Conservation (phyloP, 2,329 filamentous ascomycete genomes). For the Daldinia sp. region DNA sequence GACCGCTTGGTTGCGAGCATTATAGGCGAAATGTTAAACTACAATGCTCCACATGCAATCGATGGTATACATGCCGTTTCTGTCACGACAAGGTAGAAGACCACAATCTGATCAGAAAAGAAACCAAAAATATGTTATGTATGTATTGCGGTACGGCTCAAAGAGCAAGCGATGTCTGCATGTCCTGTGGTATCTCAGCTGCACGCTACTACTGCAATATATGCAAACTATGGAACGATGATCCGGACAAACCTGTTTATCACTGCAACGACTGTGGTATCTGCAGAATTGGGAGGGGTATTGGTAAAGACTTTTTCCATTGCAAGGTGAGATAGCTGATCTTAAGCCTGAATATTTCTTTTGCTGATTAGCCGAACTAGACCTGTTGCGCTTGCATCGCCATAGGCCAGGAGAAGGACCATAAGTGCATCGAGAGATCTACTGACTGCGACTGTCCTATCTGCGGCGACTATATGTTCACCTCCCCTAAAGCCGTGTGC, state of each 20-base stretch:
- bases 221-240: constrained; percentile 97
- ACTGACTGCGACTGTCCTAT: constrained; percentile 97
- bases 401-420: constrained; percentile 82
- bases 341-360: neutral
- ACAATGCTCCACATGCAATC: constrained; percentile 87
- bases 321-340: constrained; percentile 76
- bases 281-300: constrained; percentile 85
- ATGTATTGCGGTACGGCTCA: constrained; percentile 94
- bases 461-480: constrained; percentile 96
- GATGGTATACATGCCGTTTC: constrained; percentile 94
- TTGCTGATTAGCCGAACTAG: constrained; percentile 51
- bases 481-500: constrained; percentile 84
- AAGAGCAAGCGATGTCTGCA: constrained; percentile 79
- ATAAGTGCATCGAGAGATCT: constrained; percentile 93
- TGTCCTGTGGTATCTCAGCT: constrained; percentile 76
- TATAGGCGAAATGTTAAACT: constrained; percentile 97
- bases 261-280: constrained; percentile 97
- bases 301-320: constrained; percentile 97
- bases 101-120: constrained; percentile 79
- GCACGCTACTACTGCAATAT: constrained; percentile 93
- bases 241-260: constrained; percentile 89
- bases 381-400: constrained; percentile 94
- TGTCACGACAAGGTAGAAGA: constrained; percentile 89
- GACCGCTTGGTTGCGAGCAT: constrained; percentile 81
- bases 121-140: constrained; percentile 95